Evolutionary conservation across 1,139 yeast genomes (phyloP).

Genomic region (Taiozyma sp.): DNA sequence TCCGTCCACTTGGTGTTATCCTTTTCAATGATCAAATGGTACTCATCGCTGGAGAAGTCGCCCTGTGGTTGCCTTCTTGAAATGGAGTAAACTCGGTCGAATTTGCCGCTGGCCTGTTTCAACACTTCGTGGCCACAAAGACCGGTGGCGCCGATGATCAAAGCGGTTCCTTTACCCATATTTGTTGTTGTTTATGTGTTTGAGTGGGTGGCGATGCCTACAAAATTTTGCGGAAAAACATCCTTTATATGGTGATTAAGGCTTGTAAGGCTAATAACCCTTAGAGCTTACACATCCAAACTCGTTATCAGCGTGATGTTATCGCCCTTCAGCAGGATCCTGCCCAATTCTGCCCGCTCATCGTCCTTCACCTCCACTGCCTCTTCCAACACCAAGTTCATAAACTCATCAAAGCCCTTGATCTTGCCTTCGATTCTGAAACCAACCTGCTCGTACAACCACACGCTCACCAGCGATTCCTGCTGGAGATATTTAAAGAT

Average conservation of each 20-base stretch:
- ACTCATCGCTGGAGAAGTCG: background rate
- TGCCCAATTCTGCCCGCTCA: conserved; percentile 41
- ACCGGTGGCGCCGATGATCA: conserved; percentile 57
- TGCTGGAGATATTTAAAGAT: conserved; percentile 84
- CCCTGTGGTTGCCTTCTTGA: conserved; percentile 16
- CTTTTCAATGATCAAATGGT: conserved; percentile 28
- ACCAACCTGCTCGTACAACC: conserved; percentile 85
- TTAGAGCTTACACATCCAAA: conserved; percentile 9
- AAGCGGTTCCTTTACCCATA: conserved; percentile 14
- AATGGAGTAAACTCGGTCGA: conserved; percentile 35
- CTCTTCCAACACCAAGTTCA: conserved; percentile 85
- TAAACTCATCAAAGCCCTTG: conserved; percentile 92
- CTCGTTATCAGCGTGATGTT: conserved; percentile 78
- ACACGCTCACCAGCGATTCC: conserved; percentile 72
- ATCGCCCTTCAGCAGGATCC: conserved; percentile 86
- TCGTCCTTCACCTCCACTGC: conserved; percentile 59
- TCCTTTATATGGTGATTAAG: no score
- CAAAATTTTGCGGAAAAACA: no score
- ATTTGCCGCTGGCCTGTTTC: conserved; percentile 28
- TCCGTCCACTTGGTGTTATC: conserved; percentile 37
- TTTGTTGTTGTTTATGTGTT: background rate
- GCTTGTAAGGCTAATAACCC: no score
- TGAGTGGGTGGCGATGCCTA: no score
- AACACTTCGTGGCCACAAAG: conserved; percentile 49
- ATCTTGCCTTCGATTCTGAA: conserved; percentile 79